Conservation (phyloP, 2,329 filamentous ascomycete species). For the Elsinoe fawcettii region DNA sequence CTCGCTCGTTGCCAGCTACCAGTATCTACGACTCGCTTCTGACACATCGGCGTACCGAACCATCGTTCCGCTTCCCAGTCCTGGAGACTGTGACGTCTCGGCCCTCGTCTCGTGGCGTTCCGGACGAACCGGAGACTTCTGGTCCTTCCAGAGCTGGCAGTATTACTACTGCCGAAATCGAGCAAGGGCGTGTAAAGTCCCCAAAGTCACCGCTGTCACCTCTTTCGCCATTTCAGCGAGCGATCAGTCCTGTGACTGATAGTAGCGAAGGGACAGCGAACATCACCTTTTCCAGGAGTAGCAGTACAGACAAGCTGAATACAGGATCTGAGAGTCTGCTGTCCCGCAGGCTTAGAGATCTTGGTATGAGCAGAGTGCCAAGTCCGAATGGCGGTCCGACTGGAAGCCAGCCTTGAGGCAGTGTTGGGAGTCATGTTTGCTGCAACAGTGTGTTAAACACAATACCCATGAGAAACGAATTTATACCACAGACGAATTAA, state of each 20-base stretch:
- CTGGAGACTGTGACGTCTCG: constrained; percentile 12
- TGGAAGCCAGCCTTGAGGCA: not conserved
- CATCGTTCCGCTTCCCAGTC: constrained; percentile 11
- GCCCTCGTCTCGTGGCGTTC: not conserved
- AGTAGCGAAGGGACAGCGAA: constrained; percentile 12
- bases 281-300: constrained; percentile 24
- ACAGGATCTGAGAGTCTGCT: constrained; percentile 56
- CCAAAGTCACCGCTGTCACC: constrained; percentile 18
- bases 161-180: not conserved
- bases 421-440: too few species aligned
- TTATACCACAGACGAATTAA: not conserved
- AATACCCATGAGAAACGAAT: not conserved
- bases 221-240: constrained; percentile 19
- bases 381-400: not conserved
- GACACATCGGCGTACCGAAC: constrained; percentile 3
- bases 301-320: constrained; percentile 58
- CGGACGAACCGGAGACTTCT: constrained; percentile 14
- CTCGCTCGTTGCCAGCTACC: constrained; percentile 17
- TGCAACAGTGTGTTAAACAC: not conserved
- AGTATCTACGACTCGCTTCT: constrained; percentile 11
- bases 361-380: constrained; percentile 39
- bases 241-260: constrained; percentile 16
- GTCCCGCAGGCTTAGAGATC: constrained; percentile 57
- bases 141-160: not conserved
- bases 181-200: constrained; percentile 21